Percentiles rank a stretch among this genome's conserved stretches.
These are phyloP conservation scores for Kwoniella bestiolae DNA, from an alignment of 768 basidiomycete genomes.

Conservation along the genomic window DNA sequence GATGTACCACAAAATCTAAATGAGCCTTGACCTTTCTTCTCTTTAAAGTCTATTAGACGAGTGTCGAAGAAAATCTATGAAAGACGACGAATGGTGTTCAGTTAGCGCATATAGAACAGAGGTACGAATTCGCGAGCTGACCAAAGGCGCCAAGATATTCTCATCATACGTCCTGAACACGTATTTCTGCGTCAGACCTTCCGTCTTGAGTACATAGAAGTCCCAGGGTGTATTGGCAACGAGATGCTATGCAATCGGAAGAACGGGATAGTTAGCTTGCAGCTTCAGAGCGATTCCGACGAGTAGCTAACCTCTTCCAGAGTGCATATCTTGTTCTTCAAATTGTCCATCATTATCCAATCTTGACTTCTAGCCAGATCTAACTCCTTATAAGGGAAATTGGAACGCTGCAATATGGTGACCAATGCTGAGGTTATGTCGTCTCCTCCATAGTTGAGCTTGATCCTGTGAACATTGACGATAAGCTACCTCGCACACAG, in stretches of 20 bases:
- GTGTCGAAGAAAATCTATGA: constrained; percentile 70
- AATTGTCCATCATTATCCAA: constrained; percentile 87
- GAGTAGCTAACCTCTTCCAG: constrained; percentile 78
- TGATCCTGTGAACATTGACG: constrained; percentile 58
- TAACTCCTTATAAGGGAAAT: constrained; percentile 85
- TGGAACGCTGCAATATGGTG: constrained; percentile 74
- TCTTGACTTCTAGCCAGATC: constrained; percentile 78
- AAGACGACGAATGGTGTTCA: background rate
- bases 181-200: constrained; percentile 80
- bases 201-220: constrained; percentile 79
- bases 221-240: constrained; percentile 89
- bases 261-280: constrained; percentile 52
- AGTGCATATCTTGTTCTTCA: constrained; percentile 82
- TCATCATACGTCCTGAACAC: constrained; percentile 91
- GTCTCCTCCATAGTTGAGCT: constrained; percentile 84
- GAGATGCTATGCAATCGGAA: constrained; percentile 63
- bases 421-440: constrained; percentile 90
- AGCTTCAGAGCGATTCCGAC: background rate
- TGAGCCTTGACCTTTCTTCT: constrained; percentile 62
- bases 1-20: constrained; percentile 27
- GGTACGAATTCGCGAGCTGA: constrained; percentile 55
- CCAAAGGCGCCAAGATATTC: constrained; percentile 91
- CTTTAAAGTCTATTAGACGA: constrained; percentile 84
- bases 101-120: background rate
- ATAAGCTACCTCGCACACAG: constrained; percentile 5